Percentiles rank a stretch among this genome's conserved stretches.
These are phyloP conservation scores for Aspergillus panamensis DNA, from an alignment of 495 filamentous ascomycete species.

Conservation along the genomic window DNA sequence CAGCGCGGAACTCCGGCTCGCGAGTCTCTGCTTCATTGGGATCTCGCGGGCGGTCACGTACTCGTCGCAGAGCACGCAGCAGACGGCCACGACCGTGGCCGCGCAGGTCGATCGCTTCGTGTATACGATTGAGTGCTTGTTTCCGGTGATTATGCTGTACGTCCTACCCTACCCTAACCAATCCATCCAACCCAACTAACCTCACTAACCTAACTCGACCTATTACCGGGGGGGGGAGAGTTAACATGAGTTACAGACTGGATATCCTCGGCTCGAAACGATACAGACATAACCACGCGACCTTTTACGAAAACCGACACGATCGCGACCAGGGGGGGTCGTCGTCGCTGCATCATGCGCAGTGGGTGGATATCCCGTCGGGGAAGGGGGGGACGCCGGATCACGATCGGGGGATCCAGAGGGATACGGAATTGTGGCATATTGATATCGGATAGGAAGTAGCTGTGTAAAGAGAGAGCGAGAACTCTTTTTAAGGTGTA, in stretches of 20 bases:
- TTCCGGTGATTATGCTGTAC: conserved; percentile 31
- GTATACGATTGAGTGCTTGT: conserved; percentile 33
- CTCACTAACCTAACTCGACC: no score
- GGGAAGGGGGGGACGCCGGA: neutral
- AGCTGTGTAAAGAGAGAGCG: no score
- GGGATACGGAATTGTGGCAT: neutral
- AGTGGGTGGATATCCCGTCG: neutral
- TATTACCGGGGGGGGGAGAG: no score
- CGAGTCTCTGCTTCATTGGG: conserved; percentile 27
- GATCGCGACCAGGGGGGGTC: neutral
- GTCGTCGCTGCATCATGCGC: neutral
- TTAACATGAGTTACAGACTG: neutral
- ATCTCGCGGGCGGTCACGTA: conserved; percentile 31
- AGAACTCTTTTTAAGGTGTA: no score
- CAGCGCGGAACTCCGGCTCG: conserved; percentile 35
- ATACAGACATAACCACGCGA: neutral
- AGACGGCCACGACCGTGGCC: conserved; percentile 25
- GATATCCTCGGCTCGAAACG: conserved; percentile 11
- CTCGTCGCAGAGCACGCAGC: conserved; percentile 25
- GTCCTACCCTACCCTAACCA: neutral
- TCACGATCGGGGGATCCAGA: neutral
- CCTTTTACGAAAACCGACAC: neutral
- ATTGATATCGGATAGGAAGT: neutral
- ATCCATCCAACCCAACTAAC: no score
- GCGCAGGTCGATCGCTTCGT: conserved; percentile 35